These are phyloP conservation scores for Alternaria brassicae DNA, from an alignment of 2,329 filamentous ascomycete species.

Conservation along the genomic window DNA sequence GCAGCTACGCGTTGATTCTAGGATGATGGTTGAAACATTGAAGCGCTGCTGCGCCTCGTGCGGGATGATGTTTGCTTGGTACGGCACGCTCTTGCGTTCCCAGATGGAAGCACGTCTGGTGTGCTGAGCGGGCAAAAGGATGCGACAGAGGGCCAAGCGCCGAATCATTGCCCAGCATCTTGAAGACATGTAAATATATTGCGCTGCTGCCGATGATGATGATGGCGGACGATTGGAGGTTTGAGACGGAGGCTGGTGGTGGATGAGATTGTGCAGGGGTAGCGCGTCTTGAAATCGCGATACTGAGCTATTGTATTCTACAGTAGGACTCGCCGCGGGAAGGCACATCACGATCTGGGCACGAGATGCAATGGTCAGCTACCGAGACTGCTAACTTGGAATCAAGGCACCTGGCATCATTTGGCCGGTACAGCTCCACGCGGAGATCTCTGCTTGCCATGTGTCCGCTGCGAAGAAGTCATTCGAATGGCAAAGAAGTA, in stretches of 20 bases:
- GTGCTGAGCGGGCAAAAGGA: slow-evolving; percentile 10
- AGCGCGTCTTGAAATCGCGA: not conserved
- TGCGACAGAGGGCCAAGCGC: slow-evolving; percentile 4
- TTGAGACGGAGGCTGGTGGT: not conserved
- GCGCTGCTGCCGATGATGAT: not conserved
- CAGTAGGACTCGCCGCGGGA: not conserved
- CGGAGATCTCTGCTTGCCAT: not conserved
- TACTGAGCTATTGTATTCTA: not conserved
- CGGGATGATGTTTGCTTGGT: slow-evolving; percentile 2
- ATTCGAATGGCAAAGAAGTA: slow-evolving; percentile 50
- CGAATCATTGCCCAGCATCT: not conserved
- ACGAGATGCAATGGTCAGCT: not conserved
- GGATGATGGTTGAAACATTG: not conserved
- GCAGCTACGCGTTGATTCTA: not conserved
- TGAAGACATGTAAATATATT: not conserved
- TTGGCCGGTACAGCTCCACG: not conserved
- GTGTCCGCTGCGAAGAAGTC: not conserved
- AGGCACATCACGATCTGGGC: not conserved
- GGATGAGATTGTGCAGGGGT: not conserved
- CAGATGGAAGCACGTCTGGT: slow-evolving; percentile 2
- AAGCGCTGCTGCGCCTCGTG: slow-evolving; percentile 3
- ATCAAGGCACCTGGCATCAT: not conserved
- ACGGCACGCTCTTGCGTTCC: not conserved
- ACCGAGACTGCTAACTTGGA: not conserved
- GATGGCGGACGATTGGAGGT: not conserved